Conservation (phyloP, 768 basidiomycete species). For the Rubroboletus pulcherrimus region DNA sequence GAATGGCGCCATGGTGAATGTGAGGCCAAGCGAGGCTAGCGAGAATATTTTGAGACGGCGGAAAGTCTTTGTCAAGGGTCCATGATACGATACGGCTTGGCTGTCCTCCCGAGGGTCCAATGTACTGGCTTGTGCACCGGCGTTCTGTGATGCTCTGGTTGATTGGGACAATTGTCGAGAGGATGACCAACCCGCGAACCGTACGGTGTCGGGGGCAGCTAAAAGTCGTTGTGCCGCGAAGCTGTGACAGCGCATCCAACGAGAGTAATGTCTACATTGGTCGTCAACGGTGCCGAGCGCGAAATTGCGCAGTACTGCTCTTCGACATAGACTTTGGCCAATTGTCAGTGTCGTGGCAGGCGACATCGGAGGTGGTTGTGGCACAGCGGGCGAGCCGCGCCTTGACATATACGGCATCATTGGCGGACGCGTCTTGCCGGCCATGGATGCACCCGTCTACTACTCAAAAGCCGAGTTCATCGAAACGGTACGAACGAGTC, state of each 20-base stretch:
- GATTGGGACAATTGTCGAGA: constrained; percentile 15
- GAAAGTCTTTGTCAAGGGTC: constrained; percentile 71
- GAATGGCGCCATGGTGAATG: constrained; percentile 68
- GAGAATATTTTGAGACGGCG: constrained; percentile 80
- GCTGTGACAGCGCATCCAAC: neutral
- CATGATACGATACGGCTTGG: constrained; percentile 49
- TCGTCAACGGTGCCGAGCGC: neutral
- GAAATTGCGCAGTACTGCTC: constrained; percentile 7
- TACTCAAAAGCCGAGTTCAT: constrained; percentile 84
- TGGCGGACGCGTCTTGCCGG: constrained; percentile 14
- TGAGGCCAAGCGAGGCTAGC: constrained; percentile 68
- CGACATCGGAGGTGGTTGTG: constrained; percentile 2
- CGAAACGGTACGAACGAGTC: constrained; percentile 62
- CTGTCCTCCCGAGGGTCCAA: constrained; percentile 3
- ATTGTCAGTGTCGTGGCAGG: constrained; percentile 4
- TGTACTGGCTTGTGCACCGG: constrained; percentile 1
- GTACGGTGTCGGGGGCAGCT: neutral
- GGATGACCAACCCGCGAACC: neutral
- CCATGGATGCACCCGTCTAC: constrained; percentile 71
- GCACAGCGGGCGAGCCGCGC: too few species aligned
- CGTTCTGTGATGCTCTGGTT: constrained; percentile 1
- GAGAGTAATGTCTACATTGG: constrained; percentile 7
- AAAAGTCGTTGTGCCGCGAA: neutral
- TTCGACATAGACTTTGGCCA: constrained; percentile 15
- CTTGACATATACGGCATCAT: neutral